A percentile compares a stretch with the other conserved stretches of the same genome.
Evolutionary conservation across 371 early-diverging fungal species (phyloP).

Genomic region (Apophysomyces sp.): DNA sequence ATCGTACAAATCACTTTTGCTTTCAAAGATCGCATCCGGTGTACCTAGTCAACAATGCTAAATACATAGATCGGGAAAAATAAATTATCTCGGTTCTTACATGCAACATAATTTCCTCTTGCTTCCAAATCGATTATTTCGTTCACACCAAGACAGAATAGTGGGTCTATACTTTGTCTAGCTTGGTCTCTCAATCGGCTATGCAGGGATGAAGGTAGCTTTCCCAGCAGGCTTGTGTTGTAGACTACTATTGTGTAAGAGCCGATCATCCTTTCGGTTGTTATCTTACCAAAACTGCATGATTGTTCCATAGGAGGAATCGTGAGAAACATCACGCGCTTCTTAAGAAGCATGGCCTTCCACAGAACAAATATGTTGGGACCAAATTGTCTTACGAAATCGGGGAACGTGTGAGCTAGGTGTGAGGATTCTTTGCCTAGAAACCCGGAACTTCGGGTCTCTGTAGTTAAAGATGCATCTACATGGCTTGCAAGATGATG

Average conservation of each 20-base stretch:
- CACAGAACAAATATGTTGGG: slow-evolving; percentile 57
- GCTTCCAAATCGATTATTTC: slow-evolving; percentile 49
- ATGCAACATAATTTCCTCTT: slow-evolving; percentile 54
- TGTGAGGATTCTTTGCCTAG: neutral
- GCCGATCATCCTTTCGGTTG: neutral
- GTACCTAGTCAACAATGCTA: slow-evolving; percentile 39
- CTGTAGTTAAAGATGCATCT: neutral
- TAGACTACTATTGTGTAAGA: slow-evolving; percentile 28
- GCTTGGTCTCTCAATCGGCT: slow-evolving; percentile 11
- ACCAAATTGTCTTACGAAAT: slow-evolving; percentile 46
- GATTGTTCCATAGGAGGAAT: slow-evolving; percentile 47
- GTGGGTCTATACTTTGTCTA: slow-evolving; percentile 23
- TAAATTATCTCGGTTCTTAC: slow-evolving; percentile 26
- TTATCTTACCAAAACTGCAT: slow-evolving; percentile 49
- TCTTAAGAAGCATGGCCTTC: slow-evolving; percentile 56
- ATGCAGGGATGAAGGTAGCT: slow-evolving; percentile 24
- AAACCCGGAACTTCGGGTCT: neutral
- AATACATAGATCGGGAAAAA: neutral
- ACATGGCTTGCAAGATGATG: neutral
- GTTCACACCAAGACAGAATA: slow-evolving; percentile 55
- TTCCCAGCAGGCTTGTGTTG: slow-evolving; percentile 36
- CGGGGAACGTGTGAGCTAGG: slow-evolving; percentile 28
- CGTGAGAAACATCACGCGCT: slow-evolving; percentile 54
- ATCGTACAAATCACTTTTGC: slow-evolving; percentile 57
- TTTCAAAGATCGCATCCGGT: slow-evolving; percentile 55